Percentiles rank a stretch among this genome's conserved stretches.
phyloP scores from a whole-genome alignment of 257 asterid genomes.

The Ligustrum vulgare region DNA sequence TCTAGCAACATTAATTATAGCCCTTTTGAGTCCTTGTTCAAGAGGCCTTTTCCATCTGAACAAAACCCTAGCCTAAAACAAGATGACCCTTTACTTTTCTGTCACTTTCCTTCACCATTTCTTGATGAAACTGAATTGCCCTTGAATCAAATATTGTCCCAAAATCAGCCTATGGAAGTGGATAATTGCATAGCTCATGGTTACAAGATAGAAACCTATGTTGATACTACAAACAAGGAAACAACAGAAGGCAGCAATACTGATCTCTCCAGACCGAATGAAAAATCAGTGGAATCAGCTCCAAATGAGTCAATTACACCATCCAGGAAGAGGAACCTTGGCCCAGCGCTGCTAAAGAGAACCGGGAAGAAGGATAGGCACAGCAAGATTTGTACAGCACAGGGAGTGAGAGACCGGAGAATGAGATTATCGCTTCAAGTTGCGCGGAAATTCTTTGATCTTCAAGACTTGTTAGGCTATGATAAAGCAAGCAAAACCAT shows the following conservation, averaged over 20 bases:
- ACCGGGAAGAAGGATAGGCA: slow-evolving; percentile 40
- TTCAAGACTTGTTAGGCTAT: slow-evolving; percentile 35
- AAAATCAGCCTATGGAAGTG: background rate
- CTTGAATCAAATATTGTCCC: slow-evolving; percentile 35
- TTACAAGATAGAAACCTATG: background rate
- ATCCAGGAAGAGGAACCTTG: slow-evolving; percentile 19
- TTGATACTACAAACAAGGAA: slow-evolving; percentile 1
- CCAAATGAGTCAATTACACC: background rate
- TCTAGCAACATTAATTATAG: slow-evolving; percentile 18
- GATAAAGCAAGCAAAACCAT: slow-evolving; percentile 33
- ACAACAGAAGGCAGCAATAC: background rate
- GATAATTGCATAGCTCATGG: background rate
- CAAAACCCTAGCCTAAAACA: slow-evolving; percentile 37
- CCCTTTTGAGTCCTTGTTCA: slow-evolving; percentile 34
- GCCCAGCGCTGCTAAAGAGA: slow-evolving; percentile 32
- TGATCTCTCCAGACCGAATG: slow-evolving; percentile 8
- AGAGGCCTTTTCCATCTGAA: slow-evolving; percentile 21
- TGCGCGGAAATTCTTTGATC: slow-evolving; percentile 29
- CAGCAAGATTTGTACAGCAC: slow-evolving; percentile 32
- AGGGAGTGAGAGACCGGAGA: slow-evolving; percentile 28
- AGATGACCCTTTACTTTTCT: slow-evolving; percentile 28
- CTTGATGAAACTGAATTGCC: slow-evolving; percentile 49
- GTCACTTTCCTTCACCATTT: slow-evolving; percentile 46
- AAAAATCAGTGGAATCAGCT: background rate
- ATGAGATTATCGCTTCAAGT: slow-evolving; percentile 31